Base-by-base conservation (phyloP, 331 rosid species). In the Dryas integrifolia region DNA sequence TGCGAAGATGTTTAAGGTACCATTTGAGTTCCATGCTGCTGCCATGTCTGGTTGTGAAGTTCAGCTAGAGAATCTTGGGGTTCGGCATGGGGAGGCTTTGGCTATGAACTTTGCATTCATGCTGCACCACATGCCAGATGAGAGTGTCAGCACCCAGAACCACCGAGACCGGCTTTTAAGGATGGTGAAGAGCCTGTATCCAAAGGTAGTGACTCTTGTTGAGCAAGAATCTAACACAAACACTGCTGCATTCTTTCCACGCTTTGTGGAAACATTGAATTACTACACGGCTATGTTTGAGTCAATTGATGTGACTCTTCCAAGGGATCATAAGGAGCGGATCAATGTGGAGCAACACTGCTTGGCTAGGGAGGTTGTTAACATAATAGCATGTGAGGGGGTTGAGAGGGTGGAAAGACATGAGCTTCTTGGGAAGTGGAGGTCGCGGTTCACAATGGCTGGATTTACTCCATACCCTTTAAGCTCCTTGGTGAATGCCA, bases 261-360 rank as follows among this genome's bases (percentile, higher is more conserved):
- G 99, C 61, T 92, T 92, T 79, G 77, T 79, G 4, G 99, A 92
- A 76, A 81, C 98, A 4, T 77, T 95, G 58, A 79, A 86, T 67
- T 90, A 92, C 75, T 95, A 95, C 84, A 76, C 82, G 0, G 96
- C 99, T 38, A 90, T 95, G 98, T 89, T 95, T 7, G 98, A 90
- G 82, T 92, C 99, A 2, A 95, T 95, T 2, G 99, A 95, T 38
- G 96, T 77, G 62, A 88, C 94, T 55, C 92, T 89, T 64, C 85
- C 93, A 1, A 85, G 98, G 63, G 87, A 80, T 14, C 96, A 80
- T 70, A 91, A 85, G 81, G 96, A 89, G 85, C 62, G 98, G 44
- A 95, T 95, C 80, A 85, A 87, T 73, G 92, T 95, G 40, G 99
- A 95, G 92, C 99, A 95, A 77, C 96, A 92, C 79, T 95, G 99